Percentiles rank a stretch among this genome's conserved stretches.
Evolutionary conservation across 768 basidiomycete genomes (phyloP).

Genomic region (Chalciporus sphaerocephalus): DNA sequence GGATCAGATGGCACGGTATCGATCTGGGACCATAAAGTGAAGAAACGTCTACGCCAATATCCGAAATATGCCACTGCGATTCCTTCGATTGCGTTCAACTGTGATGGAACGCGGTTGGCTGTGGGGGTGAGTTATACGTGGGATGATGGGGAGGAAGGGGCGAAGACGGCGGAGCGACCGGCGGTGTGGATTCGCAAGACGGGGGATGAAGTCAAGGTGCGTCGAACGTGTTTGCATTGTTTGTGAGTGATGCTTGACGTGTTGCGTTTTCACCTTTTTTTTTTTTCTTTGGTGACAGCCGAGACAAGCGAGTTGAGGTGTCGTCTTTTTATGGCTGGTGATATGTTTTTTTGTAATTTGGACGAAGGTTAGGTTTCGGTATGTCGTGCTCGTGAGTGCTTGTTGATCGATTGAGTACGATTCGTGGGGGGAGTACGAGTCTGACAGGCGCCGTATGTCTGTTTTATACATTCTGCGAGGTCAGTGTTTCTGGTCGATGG

Average conservation of each 20-base stretch:
- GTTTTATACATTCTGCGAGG: no score
- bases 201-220: conserved; percentile 76
- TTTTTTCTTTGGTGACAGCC: conserved; percentile 11
- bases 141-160: conserved; percentile 79
- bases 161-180: conserved; percentile 60
- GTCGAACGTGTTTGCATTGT: conserved; percentile 7
- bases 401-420: no score
- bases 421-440: no score
- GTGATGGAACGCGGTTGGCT: conserved; percentile 76
- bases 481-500: no score
- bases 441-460: no score
- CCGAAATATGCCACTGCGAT: conserved; percentile 73
- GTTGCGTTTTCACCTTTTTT: conserved; percentile 2
- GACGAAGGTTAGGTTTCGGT: not conserved
- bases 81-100: conserved; percentile 78
- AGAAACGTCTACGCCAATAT: conserved; percentile 91
- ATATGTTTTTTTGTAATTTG: not conserved
- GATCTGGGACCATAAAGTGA: conserved; percentile 96
- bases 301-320: conserved; percentile 19
- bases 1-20: conserved; percentile 93
- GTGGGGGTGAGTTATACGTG: conserved; percentile 87
- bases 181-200: conserved; percentile 57
- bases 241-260: not conserved
- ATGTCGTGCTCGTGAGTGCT: no score
- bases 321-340: not conserved